Conservation (phyloP, 108 stramenopile species). For the Phaeodactylum tricornutum region DNA sequence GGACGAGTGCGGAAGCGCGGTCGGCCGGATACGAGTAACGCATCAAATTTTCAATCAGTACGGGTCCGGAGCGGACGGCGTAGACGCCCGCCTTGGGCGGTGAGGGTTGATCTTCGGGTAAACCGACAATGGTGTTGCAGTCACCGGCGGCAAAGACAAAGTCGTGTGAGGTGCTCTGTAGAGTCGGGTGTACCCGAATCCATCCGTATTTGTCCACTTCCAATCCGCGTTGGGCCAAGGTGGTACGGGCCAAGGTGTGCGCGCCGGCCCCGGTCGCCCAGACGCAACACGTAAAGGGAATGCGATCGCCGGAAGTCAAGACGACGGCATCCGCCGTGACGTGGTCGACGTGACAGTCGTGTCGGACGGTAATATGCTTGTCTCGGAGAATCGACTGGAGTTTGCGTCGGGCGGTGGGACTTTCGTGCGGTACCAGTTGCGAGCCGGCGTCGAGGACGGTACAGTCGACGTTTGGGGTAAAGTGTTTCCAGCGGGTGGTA, state of each 20-base stretch:
- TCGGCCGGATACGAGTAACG: slow-evolving; percentile 1
- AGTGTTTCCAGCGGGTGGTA: slow-evolving; percentile 41
- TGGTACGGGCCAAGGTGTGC: slow-evolving; percentile 33
- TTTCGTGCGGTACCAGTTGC: slow-evolving; percentile 45
- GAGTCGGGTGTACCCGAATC: slow-evolving; percentile 57
- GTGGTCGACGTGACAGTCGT: slow-evolving; percentile 33
- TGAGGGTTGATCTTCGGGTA: slow-evolving; percentile 12
- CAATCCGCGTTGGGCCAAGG: slow-evolving; percentile 40
- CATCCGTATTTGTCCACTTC: slow-evolving; percentile 56
- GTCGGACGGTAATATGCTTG: slow-evolving; percentile 39
- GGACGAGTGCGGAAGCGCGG: neutral
- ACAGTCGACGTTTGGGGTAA: slow-evolving; percentile 27
- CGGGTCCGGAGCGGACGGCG: slow-evolving; percentile 80
- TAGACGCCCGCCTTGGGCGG: slow-evolving; percentile 86
- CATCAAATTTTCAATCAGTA: slow-evolving; percentile 67
- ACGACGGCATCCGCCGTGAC: slow-evolving; percentile 17
- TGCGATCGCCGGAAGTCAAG: slow-evolving; percentile 13
- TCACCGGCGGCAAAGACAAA: slow-evolving; percentile 83
- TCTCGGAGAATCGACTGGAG: slow-evolving; percentile 32
- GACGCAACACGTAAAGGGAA: slow-evolving; percentile 60
- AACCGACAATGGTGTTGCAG: slow-evolving; percentile 53
- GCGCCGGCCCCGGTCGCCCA: slow-evolving; percentile 84
- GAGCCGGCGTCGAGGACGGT: slow-evolving; percentile 56
- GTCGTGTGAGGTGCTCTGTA: slow-evolving; percentile 74
- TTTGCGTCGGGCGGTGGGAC: slow-evolving; percentile 27